Conservation (phyloP, 2,329 filamentous ascomycete genomes). For the Colletotrichum lindemuthianum region DNA sequence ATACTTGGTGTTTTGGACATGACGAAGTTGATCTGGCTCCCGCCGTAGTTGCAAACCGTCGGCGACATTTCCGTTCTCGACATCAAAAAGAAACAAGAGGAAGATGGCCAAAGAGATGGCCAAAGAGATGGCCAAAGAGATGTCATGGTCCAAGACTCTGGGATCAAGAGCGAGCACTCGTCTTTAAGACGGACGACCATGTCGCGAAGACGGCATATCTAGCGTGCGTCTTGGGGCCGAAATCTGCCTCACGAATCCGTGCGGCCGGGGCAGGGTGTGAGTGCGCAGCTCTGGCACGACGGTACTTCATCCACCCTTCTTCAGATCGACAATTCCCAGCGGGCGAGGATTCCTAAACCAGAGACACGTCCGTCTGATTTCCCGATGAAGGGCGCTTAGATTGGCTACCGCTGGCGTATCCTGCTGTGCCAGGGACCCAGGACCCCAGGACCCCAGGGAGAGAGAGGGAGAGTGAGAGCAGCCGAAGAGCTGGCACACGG, state of each 20-base stretch:
- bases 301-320: slow-evolving; percentile 8
- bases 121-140: background rate
- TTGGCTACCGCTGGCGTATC: slow-evolving; percentile 5
- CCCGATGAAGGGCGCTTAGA: background rate
- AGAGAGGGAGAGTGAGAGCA: background rate
- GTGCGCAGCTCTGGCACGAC: background rate
- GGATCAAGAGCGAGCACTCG: background rate
- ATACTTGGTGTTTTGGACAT: slow-evolving; percentile 11
- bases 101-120: background rate
- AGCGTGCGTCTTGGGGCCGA: slow-evolving; percentile 16
- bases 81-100: background rate
- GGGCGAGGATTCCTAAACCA: background rate
- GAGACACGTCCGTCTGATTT: background rate
- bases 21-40: slow-evolving; percentile 30
- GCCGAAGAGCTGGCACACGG: slow-evolving; percentile 11
- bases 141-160: background rate
- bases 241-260: slow-evolving; percentile 11
- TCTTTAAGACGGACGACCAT: too few species aligned
- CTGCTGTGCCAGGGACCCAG: background rate
- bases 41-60: background rate
- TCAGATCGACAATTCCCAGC: slow-evolving; percentile 5
- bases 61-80: slow-evolving; percentile 10
- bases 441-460: too few species aligned
- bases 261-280: background rate
- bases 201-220: too few species aligned